Evolutionary conservation across 352 stramenopile species (phyloP), one percentile per base, ranked within the genome.

Genomic region (Pythium sukuiense): DNA sequence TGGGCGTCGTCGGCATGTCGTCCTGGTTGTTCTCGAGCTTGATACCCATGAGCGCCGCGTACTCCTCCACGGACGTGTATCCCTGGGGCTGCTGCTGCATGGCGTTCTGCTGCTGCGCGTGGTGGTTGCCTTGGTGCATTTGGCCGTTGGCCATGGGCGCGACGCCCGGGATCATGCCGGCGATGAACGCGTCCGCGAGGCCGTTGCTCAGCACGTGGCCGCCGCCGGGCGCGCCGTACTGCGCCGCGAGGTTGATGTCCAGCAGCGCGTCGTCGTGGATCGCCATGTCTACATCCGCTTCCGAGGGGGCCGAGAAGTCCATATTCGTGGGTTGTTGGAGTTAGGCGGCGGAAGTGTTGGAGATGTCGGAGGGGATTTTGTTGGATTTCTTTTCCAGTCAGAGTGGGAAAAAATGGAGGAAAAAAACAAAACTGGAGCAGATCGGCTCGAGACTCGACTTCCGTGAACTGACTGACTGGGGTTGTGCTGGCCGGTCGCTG

Each of bases 21-120:
- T 77, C 74, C 20, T 65, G 69, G 5, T 76, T 76, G 45, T 73
- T 81, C 62, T 94, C 86, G 48, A 95, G 79, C 55, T 92, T 95
- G 56, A 95, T 88, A 35, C 86, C 86, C 83, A 95, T 95, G 13
- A 93, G 74, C 20, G 76, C 78, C 6, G 86, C 86, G 62, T 95
- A 95, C 55, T 90, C 86, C 60, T 95, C 86, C 58, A 95, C 87
- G 5, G 81, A 85, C 27, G 76, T 67, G 33, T 71, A 67, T 29
- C 63, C 63, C 24, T 72, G 65, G 13, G 37, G 37, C 61, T 70
- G 61, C 46, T n/a, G 30, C 24, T 72, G 72, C 35, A 55, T 71
- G 32, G 63, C 59, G 35, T 64, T 63, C 20, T 56, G 39, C 29
- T 70, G 55, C 35, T 78, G 74, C 24, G 76, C 61, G 39, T 50